A percentile compares a stretch with the other conserved stretches of the same genome.
Evolutionary conservation across 148 eudicot genomes (phyloP).

Genomic region (Rhododendron simsii): DNA sequence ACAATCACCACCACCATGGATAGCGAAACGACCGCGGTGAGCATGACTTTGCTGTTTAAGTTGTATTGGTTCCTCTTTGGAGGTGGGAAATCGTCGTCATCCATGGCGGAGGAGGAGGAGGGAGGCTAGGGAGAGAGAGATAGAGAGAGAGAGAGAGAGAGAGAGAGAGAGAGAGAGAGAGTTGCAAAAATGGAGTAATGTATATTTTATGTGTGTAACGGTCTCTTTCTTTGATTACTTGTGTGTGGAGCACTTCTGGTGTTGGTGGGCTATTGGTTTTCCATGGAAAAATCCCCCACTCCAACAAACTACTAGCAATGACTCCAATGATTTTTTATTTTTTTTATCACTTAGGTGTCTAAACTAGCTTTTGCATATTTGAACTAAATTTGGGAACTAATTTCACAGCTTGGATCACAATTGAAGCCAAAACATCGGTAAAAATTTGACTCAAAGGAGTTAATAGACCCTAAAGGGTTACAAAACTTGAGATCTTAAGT

Average conservation of each 20-base stretch:
- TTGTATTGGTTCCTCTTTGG: conserved; percentile 1
- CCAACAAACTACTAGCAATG: neutral
- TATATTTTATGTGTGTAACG: neutral
- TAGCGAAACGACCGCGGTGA: conserved; percentile 35
- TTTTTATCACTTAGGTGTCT: too few species aligned
- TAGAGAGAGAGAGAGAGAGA: neutral
- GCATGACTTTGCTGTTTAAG: conserved; percentile 30
- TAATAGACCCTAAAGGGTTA: too few species aligned
- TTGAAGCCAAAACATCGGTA: too few species aligned
- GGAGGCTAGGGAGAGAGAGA: neutral
- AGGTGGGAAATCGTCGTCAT: neutral
- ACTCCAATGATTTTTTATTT: neutral
- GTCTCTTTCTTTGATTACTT: neutral
- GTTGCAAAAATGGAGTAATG: neutral
- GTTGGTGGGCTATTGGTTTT: neutral
- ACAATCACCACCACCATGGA: conserved; percentile 26
- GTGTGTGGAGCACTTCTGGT: neutral
- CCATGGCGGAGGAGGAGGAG: neutral
- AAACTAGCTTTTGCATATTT: too few species aligned
- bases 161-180: neutral
- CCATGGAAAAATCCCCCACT: neutral
- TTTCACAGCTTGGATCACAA: too few species aligned
- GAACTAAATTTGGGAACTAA: too few species aligned
- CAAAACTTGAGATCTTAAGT: too few species aligned
- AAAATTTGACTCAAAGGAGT: too few species aligned